A percentile compares a stretch with the other conserved stretches of the same genome.
Conservation (phyloP, 2,329 filamentous ascomycete genomes). For the Aspergillus thermomutatus region DNA sequence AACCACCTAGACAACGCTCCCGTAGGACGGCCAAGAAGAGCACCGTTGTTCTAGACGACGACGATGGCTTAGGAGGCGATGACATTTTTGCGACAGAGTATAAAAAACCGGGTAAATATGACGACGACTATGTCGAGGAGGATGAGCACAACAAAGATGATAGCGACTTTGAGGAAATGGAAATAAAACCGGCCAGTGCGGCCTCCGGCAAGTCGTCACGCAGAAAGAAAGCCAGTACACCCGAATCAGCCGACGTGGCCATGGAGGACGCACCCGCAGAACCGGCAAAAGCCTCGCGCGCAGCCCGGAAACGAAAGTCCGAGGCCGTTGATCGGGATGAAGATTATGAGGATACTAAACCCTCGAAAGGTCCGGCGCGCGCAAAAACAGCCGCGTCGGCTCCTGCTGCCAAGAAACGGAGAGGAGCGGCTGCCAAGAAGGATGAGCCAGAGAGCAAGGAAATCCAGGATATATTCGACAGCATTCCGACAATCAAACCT, state of each 20-base stretch:
- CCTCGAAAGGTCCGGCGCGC: slow-evolving; percentile 53
- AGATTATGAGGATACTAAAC: slow-evolving; percentile 55
- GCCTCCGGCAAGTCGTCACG: slow-evolving; percentile 44
- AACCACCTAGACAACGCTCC: slow-evolving; percentile 13
- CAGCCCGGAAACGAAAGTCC: slow-evolving; percentile 56
- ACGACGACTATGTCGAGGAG: slow-evolving; percentile 68
- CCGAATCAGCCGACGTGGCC: slow-evolving; percentile 45
- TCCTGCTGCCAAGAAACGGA: slow-evolving; percentile 44
- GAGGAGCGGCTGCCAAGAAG: slow-evolving; percentile 63
- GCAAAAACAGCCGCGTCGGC: slow-evolving; percentile 34
- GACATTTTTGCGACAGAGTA: slow-evolving; percentile 79
- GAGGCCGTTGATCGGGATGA: slow-evolving; percentile 51
- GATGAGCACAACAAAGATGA: slow-evolving; percentile 51
- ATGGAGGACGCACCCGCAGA: slow-evolving; percentile 51
- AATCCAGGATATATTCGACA: slow-evolving; percentile 81
- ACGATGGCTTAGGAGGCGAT: slow-evolving; percentile 62
- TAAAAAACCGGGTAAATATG: slow-evolving; percentile 60
- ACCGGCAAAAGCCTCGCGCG: slow-evolving; percentile 40
- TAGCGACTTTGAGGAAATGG: slow-evolving; percentile 61
- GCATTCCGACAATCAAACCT: slow-evolving; percentile 75
- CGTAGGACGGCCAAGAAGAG: slow-evolving; percentile 30
- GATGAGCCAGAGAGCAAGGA: slow-evolving; percentile 64
- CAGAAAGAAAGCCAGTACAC: slow-evolving; percentile 31
- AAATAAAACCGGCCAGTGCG: slow-evolving; percentile 58
- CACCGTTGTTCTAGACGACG: slow-evolving; percentile 55